Evolutionary conservation across 768 basidiomycete genomes (phyloP).

Genomic region (Candolleomyces eurysporus): DNA sequence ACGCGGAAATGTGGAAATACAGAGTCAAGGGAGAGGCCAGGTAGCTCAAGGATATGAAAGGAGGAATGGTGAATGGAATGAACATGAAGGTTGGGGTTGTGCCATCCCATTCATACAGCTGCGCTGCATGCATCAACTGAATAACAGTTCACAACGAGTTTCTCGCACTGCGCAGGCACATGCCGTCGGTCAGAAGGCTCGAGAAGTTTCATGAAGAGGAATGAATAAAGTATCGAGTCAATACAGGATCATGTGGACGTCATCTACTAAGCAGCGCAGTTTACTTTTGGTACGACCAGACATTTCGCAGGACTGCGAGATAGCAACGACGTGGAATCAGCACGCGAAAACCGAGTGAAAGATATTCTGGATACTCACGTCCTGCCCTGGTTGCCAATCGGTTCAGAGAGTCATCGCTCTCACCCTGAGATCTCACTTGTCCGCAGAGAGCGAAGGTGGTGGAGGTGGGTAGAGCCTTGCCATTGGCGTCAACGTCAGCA

Average conservation of each 20-base stretch:
- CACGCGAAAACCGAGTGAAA: neutral
- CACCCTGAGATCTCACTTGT: slow-evolving; percentile 90
- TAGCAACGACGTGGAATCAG: neutral
- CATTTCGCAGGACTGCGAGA: slow-evolving; percentile 86
- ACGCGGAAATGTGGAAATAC: neutral
- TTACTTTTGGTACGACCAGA: slow-evolving; percentile 96
- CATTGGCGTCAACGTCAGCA: slow-evolving; percentile 89
- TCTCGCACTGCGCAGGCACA: neutral
- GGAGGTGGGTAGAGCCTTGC: slow-evolving; percentile 72
- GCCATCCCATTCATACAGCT: too few relatives aligned
- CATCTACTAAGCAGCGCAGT: slow-evolving; percentile 7
- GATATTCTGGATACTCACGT: slow-evolving; percentile 54
- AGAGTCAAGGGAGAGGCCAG: neutral
- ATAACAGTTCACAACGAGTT: neutral
- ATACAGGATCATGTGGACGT: slow-evolving; percentile 3
- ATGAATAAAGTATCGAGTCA: neutral
- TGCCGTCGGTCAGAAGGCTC: neutral
- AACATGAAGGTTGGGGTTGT: neutral
- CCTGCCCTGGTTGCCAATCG: slow-evolving; percentile 93
- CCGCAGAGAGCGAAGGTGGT: slow-evolving; percentile 96
- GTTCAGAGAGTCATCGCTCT: slow-evolving; percentile 96
- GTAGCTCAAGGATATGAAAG: neutral
- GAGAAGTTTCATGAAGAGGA: neutral
- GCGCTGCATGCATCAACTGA: neutral
- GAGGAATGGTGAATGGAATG: neutral